Base-by-base conservation (phyloP, 2,329 filamentous ascomycete genomes). In the Phialemonium atrogriseum region DNA sequence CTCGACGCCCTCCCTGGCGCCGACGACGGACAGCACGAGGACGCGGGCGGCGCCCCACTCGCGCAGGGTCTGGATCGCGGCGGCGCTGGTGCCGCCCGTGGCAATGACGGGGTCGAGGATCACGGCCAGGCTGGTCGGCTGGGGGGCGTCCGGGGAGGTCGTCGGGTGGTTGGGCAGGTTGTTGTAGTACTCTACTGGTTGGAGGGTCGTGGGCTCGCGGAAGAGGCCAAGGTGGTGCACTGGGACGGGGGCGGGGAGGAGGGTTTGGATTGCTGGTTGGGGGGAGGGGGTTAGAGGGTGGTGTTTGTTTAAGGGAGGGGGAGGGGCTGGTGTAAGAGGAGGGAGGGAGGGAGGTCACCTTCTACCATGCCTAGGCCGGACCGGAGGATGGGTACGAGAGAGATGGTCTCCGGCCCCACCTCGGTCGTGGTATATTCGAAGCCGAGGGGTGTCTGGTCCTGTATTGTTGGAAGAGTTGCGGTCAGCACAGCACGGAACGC, bases 171-270 rank as follows among this genome's bases (percentile, higher is more conserved):
- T 80, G 21, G 87, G 87, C 13, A 95, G 78, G 59, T 94, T 94
- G 68, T 95, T 95, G 73, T 95, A 95, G 72, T 95, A 94, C 61
- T 94, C 88, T 36, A 95, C 88, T 4, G 88, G 86, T 49, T 86
- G 77, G 35, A 95, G 78, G 26, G 84, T 89, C 35, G 77, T 76
- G 38, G 83, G 85, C 55, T 95, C 88, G 51, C 88, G 85, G 69
- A 89, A 96, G 51, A 96, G 80, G 44, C 91, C 89, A 7, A 96
- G 80, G 56, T 96, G 89, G 64, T 96, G 87, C 42, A 95, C 75
- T 6, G 87, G 80, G 19, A 89, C 83, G 10, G 85, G 73, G 22
- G 59, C 54, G 12, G 89, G 88, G 37, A 96, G 84, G 48, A 96
- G 70, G 17, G 78, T 79, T 62, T 89, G 80, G 25, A 94, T 65